Conservation (phyloP, 2,329 filamentous ascomycete genomes). For the Penicillium aurantiogriseum region DNA sequence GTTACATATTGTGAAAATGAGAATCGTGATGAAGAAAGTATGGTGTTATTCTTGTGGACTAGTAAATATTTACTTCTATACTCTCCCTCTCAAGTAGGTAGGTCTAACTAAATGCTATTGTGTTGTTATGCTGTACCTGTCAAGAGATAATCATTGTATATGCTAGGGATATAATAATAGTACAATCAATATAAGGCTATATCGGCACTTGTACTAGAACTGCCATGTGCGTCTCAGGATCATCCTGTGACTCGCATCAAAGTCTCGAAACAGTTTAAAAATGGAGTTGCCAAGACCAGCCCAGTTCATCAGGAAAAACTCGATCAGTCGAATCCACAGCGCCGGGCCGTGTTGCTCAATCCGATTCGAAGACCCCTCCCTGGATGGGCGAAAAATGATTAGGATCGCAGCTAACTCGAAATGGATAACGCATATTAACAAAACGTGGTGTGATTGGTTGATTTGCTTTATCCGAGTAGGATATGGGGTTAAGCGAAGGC, state of each 20-base stretch:
- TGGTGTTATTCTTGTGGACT: background rate
- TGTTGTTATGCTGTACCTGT: background rate
- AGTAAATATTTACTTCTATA: background rate
- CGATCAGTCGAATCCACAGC: constrained; percentile 4
- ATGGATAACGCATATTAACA: background rate
- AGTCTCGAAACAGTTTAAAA: background rate
- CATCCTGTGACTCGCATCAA: background rate
- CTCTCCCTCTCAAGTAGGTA: background rate
- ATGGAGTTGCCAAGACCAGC: background rate
- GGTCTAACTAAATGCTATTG: background rate
- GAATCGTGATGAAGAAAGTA: background rate
- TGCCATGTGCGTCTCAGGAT: constrained; percentile 3
- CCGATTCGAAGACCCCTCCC: background rate
- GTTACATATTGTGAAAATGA: background rate
- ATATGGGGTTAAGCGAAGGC: background rate
- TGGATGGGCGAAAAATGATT: background rate
- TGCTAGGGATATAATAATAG: background rate
- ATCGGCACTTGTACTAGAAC: background rate
- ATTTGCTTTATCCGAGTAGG: background rate
- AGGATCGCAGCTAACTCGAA: constrained; percentile 1
- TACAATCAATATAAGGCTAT: background rate
- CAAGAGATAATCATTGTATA: background rate
- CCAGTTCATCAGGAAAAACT: constrained; percentile 1
- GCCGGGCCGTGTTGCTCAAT: background rate
- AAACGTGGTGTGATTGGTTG: background rate